Conservation (phyloP, 495 filamentous ascomycete genomes). For the Lindgomyces ingoldianus region DNA sequence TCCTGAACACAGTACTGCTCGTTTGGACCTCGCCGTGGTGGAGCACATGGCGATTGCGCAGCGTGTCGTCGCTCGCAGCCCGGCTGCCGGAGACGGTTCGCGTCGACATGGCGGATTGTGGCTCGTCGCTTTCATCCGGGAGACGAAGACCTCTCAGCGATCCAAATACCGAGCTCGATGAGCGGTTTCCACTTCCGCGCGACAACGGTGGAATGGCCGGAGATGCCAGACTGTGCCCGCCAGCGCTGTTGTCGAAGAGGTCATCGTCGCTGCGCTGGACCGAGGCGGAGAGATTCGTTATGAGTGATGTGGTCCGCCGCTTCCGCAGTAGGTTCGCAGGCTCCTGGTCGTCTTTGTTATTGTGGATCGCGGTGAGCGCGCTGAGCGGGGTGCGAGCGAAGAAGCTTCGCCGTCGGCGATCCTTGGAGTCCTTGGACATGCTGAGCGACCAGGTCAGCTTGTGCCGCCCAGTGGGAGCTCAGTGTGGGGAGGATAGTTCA, state of each 20-base stretch:
- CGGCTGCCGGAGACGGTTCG: slow-evolving; percentile 38
- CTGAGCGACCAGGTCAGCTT: slow-evolving; percentile 2
- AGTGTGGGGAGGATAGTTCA: background rate
- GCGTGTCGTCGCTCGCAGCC: slow-evolving; percentile 34
- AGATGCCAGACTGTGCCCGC: slow-evolving; percentile 3
- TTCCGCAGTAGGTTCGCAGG: slow-evolving; percentile 40
- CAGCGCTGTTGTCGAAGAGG: background rate
- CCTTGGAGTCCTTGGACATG: slow-evolving; percentile 41
- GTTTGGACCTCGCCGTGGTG: slow-evolving; percentile 79
- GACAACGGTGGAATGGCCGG: slow-evolving; percentile 12
- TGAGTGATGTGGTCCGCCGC: slow-evolving; percentile 36
- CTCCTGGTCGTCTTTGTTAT: slow-evolving; percentile 29
- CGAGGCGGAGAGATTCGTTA: slow-evolving; percentile 30
- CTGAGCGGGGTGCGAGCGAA: slow-evolving; percentile 34
- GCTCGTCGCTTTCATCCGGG: slow-evolving; percentile 52
- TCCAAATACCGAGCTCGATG: slow-evolving; percentile 56
- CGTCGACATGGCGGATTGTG: slow-evolving; percentile 45
- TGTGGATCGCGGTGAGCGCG: slow-evolving; percentile 27
- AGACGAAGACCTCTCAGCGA: slow-evolving; percentile 58
- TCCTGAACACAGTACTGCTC: slow-evolving; percentile 75
- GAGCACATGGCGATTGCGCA: slow-evolving; percentile 54
- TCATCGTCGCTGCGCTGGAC: slow-evolving; percentile 14
- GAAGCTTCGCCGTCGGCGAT: slow-evolving; percentile 38
- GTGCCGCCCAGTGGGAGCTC: slow-evolving; percentile 26
- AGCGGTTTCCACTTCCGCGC: slow-evolving; percentile 42